Evolutionary conservation across 345 rosid species (phyloP), one percentile per base, ranked within the genome.

Genomic region (Sapria himalayana): DNA sequence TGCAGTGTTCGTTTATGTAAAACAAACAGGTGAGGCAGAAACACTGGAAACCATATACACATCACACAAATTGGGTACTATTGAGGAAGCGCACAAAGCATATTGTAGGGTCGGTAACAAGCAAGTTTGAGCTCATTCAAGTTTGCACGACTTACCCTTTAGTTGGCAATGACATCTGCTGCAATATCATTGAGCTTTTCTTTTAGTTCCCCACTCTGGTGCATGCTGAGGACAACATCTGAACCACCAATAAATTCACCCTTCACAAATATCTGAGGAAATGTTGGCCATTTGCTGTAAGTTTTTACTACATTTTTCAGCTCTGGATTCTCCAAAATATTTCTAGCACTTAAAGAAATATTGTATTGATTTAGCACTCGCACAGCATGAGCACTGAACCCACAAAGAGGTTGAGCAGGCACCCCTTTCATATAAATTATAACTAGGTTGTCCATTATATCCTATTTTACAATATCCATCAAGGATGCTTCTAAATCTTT

Each of bases 201-300:
- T 67, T 82, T 79, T 52, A 89, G 65, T 56, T 82, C 91, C 11
- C 98, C 98, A 23, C 23, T 67, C 98, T 89, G 54, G 22, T 43
- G 46, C 50, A 39, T 14, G 44, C 21, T 22, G n/a, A n/a, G n/a
- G 18, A 31, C 21, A 18, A 20, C n/a, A 69, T 89, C 98, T 5
- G 93, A 89, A 33, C 98, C 95, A 24, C 98, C 98, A 38, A 79
- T 50, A 43, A 89, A 82, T 64, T 89, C 95, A 20, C 98, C 98
- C 51, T 73, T 82, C 22, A 89, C 71, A 58, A 89, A 82, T 50
- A 89, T 62, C 57, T 82, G 95, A 2, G 98, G 98, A 60, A 82
- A 89, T 25, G 98, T 89, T 3, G 98, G 95, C 95, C 98, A 89
- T 38, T 62, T 54, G 70, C 98, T 89, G 71, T 64, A 76, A 15